Evolutionary conservation across 2,329 filamentous ascomycete genomes (phyloP).

Genomic region (Neocatenulostroma microsporum): DNA sequence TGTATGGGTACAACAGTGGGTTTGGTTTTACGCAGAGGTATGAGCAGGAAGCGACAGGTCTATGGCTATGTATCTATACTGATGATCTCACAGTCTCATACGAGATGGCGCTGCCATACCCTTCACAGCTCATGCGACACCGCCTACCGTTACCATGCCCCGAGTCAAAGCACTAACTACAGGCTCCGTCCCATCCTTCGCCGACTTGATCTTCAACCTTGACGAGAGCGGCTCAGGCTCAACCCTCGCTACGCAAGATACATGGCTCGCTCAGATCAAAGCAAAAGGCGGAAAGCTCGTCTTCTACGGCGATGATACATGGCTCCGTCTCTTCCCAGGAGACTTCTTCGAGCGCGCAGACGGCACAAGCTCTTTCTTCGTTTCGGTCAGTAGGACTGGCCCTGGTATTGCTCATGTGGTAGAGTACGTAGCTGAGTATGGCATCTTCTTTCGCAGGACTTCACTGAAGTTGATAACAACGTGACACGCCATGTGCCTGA

Average conservation of each 20-base stretch:
- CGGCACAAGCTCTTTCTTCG: conserved; percentile 96
- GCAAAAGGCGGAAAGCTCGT: conserved; percentile 68
- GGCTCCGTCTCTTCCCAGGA: conserved; percentile 87
- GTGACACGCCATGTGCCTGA: conserved; percentile 80
- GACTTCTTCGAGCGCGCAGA: conserved; percentile 73
- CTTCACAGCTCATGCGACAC: conserved; percentile 92
- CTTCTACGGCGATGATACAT: conserved; percentile 97
- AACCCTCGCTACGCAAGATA: conserved; percentile 80
- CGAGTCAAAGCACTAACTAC: conserved; percentile 95
- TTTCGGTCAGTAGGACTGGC: conserved; percentile 61
- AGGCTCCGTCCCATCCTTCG: conserved; percentile 94
- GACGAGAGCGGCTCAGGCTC: conserved; percentile 90
- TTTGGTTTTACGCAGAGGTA: conserved; percentile 86
- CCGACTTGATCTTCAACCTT: conserved; percentile 94
- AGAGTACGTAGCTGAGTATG: conserved; percentile 30
- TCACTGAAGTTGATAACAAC: conserved; percentile 95
- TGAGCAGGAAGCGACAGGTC: background rate
- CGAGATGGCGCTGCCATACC: conserved; percentile 74
- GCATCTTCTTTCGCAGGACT: conserved; percentile 56
- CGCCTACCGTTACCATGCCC: conserved; percentile 97
- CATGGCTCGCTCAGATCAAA: conserved; percentile 91
- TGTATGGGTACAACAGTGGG: conserved; percentile 70
- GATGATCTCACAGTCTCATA: conserved; percentile 57
- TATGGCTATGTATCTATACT: conserved; percentile 1
- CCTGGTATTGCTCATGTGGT: conserved; percentile 18